These are phyloP conservation scores for Lactarius psammicola DNA, from an alignment of 768 basidiomycete genomes.

Conservation along the genomic window DNA sequence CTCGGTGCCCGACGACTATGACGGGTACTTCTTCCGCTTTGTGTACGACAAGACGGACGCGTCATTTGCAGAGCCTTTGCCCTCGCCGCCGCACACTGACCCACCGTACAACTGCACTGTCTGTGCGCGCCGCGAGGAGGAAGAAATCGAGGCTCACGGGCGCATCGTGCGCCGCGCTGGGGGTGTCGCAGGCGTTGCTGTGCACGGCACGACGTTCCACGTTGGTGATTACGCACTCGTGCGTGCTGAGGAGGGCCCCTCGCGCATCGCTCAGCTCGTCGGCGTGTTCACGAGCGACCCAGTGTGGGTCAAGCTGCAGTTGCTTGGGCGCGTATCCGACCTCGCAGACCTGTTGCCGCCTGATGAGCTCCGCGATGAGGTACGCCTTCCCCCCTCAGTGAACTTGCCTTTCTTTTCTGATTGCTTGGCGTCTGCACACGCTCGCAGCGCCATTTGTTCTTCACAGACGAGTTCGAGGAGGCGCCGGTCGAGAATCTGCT, in stretches of 20 bases:
- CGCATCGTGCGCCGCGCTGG: constrained; percentile 30
- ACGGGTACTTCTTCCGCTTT: constrained; percentile 34
- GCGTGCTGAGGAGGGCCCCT: constrained; percentile 47
- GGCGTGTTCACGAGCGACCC: constrained; percentile 33
- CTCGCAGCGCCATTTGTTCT: constrained; percentile 57
- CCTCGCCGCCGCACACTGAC: constrained; percentile 26
- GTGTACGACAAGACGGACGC: constrained; percentile 47
- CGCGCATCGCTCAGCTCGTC: constrained; percentile 54
- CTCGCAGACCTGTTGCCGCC: constrained; percentile 42
- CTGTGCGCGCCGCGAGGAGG: constrained; percentile 42
- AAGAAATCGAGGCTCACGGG: constrained; percentile 33
- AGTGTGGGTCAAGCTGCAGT: constrained; percentile 24
- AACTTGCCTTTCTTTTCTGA: neutral
- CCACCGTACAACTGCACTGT: constrained; percentile 55
- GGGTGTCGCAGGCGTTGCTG: constrained; percentile 42
- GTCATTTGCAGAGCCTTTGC: constrained; percentile 46
- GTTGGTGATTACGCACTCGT: constrained; percentile 59
- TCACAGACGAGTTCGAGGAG: constrained; percentile 48
- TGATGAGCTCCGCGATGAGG: constrained; percentile 54
- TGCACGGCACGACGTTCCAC: constrained; percentile 53
- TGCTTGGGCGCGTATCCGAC: constrained; percentile 51
- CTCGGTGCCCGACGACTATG: constrained; percentile 8
- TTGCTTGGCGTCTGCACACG: neutral
- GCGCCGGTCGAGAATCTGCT: constrained; percentile 44
- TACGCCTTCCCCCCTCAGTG: constrained; percentile 30